Evolutionary conservation across 108 stramenopile species (phyloP).

Genomic region (Cyclostephanos tholiformis): DNA sequence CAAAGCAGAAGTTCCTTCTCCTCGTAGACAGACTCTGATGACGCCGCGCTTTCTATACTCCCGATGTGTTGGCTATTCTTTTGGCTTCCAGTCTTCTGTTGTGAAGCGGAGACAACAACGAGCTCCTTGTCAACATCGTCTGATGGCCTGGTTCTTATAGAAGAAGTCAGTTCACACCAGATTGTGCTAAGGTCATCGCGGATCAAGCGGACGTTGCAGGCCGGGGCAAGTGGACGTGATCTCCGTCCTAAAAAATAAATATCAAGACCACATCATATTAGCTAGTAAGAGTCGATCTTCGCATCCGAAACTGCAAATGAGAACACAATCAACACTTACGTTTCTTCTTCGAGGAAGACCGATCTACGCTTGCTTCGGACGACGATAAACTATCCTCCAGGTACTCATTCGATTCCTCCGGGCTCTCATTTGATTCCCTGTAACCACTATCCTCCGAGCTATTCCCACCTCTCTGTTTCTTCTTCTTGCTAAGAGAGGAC

Average conservation of each 20-base stretch:
- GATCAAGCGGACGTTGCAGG: constrained; percentile 76
- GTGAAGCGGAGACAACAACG: constrained; percentile 15
- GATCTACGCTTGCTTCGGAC: constrained; percentile 7
- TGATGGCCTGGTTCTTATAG: constrained; percentile 57
- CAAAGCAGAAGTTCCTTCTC: constrained; percentile 76
- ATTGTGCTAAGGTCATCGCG: constrained; percentile 77
- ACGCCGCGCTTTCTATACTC: constrained; percentile 10
- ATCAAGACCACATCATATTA: not conserved
- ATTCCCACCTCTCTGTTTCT: constrained; percentile 36
- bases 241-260: constrained; percentile 26
- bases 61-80: not conserved
- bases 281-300: not conserved
- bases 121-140: constrained; percentile 55
- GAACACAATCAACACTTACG: constrained; percentile 36
- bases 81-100: not conserved
- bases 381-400: constrained; percentile 27
- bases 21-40: constrained; percentile 22
- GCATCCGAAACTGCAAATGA: not conserved
- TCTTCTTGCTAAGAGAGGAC: constrained; percentile 49
- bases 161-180: constrained; percentile 89
- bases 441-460: constrained; percentile 83
- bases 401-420: constrained; percentile 54
- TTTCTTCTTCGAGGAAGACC: constrained; percentile 42
- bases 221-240: constrained; percentile 66
- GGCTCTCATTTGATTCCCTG: constrained; percentile 77